A percentile compares a stretch with the other conserved stretches of the same genome.
Evolutionary conservation across 169 alveolate genomes (phyloP).

Genomic region (Perkinsus chesapeaki): DNA sequence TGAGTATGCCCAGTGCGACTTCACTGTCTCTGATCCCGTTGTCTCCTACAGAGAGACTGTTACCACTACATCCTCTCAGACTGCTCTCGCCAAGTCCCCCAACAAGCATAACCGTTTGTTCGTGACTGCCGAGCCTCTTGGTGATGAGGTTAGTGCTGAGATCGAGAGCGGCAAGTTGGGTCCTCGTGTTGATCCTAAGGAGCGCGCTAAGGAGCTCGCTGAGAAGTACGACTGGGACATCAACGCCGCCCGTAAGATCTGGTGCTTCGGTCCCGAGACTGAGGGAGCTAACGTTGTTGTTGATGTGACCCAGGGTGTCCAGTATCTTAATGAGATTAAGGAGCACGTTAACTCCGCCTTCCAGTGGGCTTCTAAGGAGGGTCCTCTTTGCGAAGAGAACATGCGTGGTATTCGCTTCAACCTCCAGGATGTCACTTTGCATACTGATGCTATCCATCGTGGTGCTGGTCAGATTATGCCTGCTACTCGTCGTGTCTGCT

Average conservation of each 20-base stretch:
- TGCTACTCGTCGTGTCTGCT: constrained; percentile 89
- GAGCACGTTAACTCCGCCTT: constrained; percentile 97
- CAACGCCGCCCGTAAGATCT: constrained; percentile 91
- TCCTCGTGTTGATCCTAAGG: constrained; percentile 90
- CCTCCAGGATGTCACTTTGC: constrained; percentile 93
- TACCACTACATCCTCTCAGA: constrained; percentile 73
- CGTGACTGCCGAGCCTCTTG: constrained; percentile 92
- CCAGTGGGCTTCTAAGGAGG: constrained; percentile 99
- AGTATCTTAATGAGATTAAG: constrained; percentile 95
- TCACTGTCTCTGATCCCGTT: constrained; percentile 96
- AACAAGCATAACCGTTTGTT: constrained; percentile 97
- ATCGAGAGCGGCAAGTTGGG: constrained; percentile 88
- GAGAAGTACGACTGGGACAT: constrained; percentile 95
- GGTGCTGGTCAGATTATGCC: constrained; percentile 99
- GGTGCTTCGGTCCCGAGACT: constrained; percentile 99
- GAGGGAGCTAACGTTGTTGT: constrained; percentile 95
- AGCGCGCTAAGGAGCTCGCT: constrained; percentile 81
- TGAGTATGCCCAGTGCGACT: constrained; percentile 96
- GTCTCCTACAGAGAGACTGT: constrained; percentile 99
- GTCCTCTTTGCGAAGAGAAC: constrained; percentile 96
- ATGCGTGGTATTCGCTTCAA: constrained; percentile 97
- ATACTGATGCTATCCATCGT: constrained; percentile 97
- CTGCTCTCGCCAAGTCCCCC: constrained; percentile 96
- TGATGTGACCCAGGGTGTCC: constrained; percentile 93
- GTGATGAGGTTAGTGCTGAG: constrained; percentile 89